Conservation (phyloP, 345 rosid genomes). For the Eucalyptus globulus region DNA sequence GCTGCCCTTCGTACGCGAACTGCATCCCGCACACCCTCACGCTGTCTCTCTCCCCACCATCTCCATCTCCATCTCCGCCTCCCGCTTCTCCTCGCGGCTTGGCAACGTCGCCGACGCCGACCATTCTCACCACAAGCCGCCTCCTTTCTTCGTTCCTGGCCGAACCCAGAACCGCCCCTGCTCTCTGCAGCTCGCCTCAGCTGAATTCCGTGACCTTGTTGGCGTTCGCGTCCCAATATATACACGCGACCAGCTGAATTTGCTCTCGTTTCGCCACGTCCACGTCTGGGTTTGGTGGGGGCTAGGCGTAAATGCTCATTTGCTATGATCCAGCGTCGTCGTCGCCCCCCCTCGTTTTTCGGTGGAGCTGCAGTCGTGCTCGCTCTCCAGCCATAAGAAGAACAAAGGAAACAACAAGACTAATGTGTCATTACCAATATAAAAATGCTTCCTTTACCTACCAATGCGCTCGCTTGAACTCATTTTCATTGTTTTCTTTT, state of each 20-base stretch:
- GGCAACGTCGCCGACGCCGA: neutral
- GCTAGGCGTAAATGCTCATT: neutral
- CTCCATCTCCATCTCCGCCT: neutral
- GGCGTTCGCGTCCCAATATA: neutral
- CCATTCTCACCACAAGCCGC: neutral
- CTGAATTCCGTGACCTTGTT: neutral
- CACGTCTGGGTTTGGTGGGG: neutral
- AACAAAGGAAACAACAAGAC: neutral
- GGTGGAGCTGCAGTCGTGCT: neutral
- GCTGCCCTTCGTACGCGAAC: constrained; percentile 46
- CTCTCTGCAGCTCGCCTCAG: neutral
- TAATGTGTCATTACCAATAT: neutral
- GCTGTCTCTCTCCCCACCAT: constrained; percentile 6
- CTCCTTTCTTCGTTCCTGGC: neutral
- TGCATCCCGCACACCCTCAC: constrained; percentile 71
- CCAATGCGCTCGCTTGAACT: neutral
- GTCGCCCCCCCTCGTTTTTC: neutral
- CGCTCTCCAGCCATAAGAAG: neutral
- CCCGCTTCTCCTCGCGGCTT: neutral
- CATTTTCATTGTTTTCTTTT: neutral
- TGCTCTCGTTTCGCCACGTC: neutral
- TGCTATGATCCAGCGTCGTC: neutral
- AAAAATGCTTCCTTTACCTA: neutral
- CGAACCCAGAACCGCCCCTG: neutral
- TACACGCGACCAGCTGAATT: neutral